Percentiles rank a stretch among this genome's conserved stretches.
These are phyloP conservation scores for Blumeria graminis DNA, from an alignment of 2,329 filamentous ascomycete genomes.

Conservation along the genomic window DNA sequence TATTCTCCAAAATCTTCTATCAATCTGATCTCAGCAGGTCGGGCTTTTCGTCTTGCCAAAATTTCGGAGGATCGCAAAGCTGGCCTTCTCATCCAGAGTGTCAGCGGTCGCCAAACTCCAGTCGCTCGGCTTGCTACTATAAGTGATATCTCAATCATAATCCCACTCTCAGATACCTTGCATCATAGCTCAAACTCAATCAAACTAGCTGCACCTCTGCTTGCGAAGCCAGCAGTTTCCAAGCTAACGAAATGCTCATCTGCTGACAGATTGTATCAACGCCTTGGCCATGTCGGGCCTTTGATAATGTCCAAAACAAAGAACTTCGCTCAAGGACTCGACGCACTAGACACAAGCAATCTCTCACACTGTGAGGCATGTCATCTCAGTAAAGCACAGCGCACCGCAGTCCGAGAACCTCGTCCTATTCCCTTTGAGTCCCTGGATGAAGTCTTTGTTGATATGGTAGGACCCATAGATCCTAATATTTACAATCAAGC, in stretches of 20 bases:
- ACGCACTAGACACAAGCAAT: background rate
- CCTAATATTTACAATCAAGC: too few relatives aligned
- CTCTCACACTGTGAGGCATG: background rate
- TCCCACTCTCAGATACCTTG: too few relatives aligned
- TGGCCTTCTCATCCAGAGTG: background rate
- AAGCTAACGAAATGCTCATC: too few relatives aligned
- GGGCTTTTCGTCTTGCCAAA: background rate
- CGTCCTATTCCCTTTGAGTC: background rate
- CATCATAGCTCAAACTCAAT: too few relatives aligned
- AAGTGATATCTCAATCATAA: too few relatives aligned
- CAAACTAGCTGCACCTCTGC: too few relatives aligned
- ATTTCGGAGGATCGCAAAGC: background rate
- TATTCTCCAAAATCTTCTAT: too few relatives aligned
- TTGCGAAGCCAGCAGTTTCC: too few relatives aligned
- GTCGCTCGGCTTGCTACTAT: background rate
- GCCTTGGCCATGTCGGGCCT: too few relatives aligned
- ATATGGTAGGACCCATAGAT: background rate
- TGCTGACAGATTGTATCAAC: too few relatives aligned
- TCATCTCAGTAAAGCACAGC: background rate
- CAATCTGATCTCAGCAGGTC: background rate
- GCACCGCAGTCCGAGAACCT: background rate
- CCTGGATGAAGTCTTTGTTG: conserved; percentile 1
- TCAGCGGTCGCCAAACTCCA: background rate
- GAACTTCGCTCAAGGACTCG: background rate
- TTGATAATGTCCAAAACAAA: too few relatives aligned